Conservation (phyloP, 2,329 filamentous ascomycete species). For the Beauveria medogensis region DNA sequence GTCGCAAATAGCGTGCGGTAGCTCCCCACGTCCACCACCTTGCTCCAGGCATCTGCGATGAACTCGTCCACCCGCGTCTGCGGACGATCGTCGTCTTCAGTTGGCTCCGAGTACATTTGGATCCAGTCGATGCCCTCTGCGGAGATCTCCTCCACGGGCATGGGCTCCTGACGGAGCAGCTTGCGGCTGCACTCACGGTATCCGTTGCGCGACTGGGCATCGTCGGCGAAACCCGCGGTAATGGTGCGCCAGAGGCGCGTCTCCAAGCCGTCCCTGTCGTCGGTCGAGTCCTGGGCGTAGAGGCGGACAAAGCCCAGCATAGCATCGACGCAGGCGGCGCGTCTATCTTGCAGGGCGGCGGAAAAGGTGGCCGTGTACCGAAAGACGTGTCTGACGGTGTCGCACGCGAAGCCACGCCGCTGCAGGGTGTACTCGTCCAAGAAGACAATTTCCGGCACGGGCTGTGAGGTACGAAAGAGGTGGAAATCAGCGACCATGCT, state of each 20-base stretch:
- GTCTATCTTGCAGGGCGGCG: not conserved
- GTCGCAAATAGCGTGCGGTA: not conserved
- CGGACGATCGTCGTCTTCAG: not conserved
- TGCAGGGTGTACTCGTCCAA: not conserved
- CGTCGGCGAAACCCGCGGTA: not conserved
- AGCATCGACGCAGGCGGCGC: not conserved
- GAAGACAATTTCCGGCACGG: not conserved
- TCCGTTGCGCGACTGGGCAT: not conserved
- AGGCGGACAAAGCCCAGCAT: not conserved
- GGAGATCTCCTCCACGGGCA: not conserved
- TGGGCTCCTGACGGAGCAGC: not conserved
- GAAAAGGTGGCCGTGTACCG: not conserved
- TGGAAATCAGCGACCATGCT: not conserved
- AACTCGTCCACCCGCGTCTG: not conserved
- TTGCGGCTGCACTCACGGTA: not conserved
- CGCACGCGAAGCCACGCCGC: not conserved
- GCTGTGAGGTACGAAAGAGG: not conserved
- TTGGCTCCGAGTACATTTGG: not conserved
- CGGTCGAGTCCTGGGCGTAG: not conserved
- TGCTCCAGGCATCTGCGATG: not conserved
- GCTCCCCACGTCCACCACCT: not conserved
- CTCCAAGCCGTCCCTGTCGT: not conserved
- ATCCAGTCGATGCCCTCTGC: not conserved
- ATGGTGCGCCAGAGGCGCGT: slow-evolving; percentile 1
- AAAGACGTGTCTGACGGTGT: not conserved